Percentiles rank a stretch among this genome's conserved stretches.
Conservation (phyloP, 805 yeast species). For the Saccharomycopsis selenospora region DNA sequence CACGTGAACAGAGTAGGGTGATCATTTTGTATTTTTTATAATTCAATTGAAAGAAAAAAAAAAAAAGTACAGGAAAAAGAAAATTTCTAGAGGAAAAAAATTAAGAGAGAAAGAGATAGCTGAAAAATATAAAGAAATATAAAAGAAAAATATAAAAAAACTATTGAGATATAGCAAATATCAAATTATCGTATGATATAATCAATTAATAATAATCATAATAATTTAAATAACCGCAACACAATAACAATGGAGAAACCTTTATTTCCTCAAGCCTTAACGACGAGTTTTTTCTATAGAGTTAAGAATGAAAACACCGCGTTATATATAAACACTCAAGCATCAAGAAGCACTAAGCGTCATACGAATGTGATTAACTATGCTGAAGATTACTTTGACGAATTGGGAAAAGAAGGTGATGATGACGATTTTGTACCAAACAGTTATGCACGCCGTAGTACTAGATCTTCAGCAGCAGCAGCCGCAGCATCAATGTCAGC, state of each 20-base stretch:
- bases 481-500: constrained; percentile 14
- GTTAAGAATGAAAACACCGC: constrained; percentile 69
- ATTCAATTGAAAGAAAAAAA: too few species aligned
- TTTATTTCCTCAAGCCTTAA: constrained; percentile 64
- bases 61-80: too few species aligned
- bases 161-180: too few species aligned
- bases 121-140: too few species aligned
- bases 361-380: constrained; percentile 66
- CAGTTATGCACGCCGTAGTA: constrained; percentile 7
- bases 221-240: too few species aligned
- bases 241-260: constrained; percentile 27
- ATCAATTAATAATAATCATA: too few species aligned
- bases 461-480: constrained; percentile 1
- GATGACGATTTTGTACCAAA: constrained; percentile 15
- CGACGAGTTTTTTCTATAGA: constrained; percentile 68
- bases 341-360: constrained; percentile 72
- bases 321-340: constrained; percentile 62
- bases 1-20: too few species aligned
- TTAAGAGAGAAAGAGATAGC: too few species aligned
- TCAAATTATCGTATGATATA: too few species aligned
- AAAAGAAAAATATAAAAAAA: too few species aligned
- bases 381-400: constrained; percentile 62
- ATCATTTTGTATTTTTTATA: too few species aligned
- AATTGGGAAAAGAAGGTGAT: constrained; percentile 37
- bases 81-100: too few species aligned